phyloP scores from a whole-genome alignment of 1,139 yeast species.

The Eremothecium coryli region DNA sequence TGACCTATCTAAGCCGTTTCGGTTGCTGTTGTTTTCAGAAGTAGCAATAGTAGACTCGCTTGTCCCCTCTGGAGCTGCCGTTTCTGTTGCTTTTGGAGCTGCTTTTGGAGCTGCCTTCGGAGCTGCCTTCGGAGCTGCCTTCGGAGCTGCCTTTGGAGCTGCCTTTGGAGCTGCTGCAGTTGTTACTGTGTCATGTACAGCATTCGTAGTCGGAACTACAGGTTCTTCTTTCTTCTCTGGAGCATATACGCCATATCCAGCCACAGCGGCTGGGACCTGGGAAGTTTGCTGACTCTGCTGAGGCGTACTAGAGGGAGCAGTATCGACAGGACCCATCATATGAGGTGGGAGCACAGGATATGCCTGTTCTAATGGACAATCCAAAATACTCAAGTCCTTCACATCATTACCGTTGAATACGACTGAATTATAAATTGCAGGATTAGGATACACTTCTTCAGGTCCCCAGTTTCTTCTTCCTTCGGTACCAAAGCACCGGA shows the following conservation, averaged over 20 bases:
- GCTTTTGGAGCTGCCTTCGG: constrained; percentile 3
- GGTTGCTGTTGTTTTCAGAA: constrained; percentile 4
- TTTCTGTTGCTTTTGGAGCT: constrained; percentile 2
- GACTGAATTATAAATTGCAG: constrained; percentile 66
- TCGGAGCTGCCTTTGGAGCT: constrained; percentile 7
- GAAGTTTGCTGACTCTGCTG: constrained; percentile 6
- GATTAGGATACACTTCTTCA: constrained; percentile 66
- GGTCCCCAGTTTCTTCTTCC: constrained; percentile 73
- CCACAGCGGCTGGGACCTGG: constrained; percentile 28
- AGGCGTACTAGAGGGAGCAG: constrained; percentile 9
- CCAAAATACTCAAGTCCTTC: constrained; percentile 78
- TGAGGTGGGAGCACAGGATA: constrained; percentile 29
- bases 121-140: constrained; percentile 4
- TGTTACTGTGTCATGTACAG: neutral
- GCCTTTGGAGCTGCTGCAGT: constrained; percentile 8
- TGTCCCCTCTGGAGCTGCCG: constrained; percentile 1
- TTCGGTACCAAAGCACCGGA: constrained; percentile 86
- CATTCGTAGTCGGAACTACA: constrained; percentile 2
- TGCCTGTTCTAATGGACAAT: constrained; percentile 33
- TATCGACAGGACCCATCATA: constrained; percentile 7
- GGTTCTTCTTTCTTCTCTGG: constrained; percentile 14
- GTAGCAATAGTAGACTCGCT: constrained; percentile 5
- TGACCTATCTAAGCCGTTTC: constrained; percentile 2
- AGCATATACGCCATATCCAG: constrained; percentile 31
- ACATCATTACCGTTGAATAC: constrained; percentile 91